Evolutionary conservation across 257 asterid genomes (phyloP).

Genomic region (Przewalskia tangutica): DNA sequence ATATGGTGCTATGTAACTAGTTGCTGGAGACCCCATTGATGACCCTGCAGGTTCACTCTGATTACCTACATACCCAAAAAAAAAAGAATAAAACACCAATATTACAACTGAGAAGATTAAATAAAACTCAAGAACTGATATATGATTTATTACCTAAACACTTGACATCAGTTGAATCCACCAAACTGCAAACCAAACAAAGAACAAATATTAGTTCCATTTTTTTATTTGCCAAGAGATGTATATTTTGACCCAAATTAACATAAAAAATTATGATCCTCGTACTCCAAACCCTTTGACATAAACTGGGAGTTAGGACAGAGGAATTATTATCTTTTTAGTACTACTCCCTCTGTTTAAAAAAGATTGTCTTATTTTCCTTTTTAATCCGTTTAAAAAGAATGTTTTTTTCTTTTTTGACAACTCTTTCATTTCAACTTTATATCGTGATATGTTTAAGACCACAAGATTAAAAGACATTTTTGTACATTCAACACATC

Average conservation of each 20-base stretch:
- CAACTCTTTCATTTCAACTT: too few relatives aligned
- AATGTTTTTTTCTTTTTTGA: too few relatives aligned
- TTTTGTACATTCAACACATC: too few relatives aligned
- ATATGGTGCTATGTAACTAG: neutral
- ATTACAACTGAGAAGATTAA: neutral
- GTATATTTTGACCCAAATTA: neutral
- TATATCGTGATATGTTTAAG: too few relatives aligned
- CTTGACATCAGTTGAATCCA: neutral
- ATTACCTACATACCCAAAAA: neutral
- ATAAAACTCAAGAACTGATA: neutral
- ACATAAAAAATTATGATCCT: too few relatives aligned
- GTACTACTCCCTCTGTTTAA: too few relatives aligned
- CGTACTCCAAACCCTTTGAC: too few relatives aligned
- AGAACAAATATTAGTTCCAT: neutral
- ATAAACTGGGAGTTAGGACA: too few relatives aligned
- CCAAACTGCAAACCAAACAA: constrained; percentile 1
- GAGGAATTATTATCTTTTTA: too few relatives aligned
- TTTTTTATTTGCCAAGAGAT: neutral
- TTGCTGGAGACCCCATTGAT: neutral
- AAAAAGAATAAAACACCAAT: neutral
- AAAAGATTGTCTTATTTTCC: too few relatives aligned
- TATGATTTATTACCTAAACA: constrained; percentile 8
- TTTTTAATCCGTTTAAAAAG: too few relatives aligned
- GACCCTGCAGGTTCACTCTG: neutral
- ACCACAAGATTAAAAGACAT: too few relatives aligned